Evolutionary conservation across 2,329 filamentous ascomycete genomes (phyloP).

Genomic region (Clarireedia homoeocarpa): DNA sequence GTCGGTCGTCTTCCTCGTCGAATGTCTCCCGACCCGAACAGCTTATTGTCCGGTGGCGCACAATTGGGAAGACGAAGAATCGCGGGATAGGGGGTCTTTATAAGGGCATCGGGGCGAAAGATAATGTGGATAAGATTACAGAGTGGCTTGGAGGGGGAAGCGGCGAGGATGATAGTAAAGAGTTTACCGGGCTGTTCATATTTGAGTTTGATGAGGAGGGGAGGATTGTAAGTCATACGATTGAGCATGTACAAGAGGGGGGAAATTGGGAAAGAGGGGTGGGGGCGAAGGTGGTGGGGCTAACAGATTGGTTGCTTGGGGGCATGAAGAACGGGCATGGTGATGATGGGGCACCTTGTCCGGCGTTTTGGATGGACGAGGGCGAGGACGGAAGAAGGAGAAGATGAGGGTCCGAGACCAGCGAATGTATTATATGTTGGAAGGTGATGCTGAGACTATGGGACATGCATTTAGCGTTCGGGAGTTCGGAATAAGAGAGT

Average conservation of each 20-base stretch:
- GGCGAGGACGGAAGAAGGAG: background rate
- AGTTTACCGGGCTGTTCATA: constrained; percentile 86
- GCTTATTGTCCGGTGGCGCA: constrained; percentile 86
- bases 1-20: background rate
- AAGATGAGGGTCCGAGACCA: background rate
- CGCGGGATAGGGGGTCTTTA: constrained; percentile 36
- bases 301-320: constrained; percentile 92
- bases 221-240: constrained; percentile 77
- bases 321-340: constrained; percentile 46
- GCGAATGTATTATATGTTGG: background rate
- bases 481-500: background rate
- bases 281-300: constrained; percentile 76
- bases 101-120: constrained; percentile 34
- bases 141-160: constrained; percentile 38
- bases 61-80: constrained; percentile 43
- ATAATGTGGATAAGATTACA: constrained; percentile 46
- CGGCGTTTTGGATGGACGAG: constrained; percentile 20
- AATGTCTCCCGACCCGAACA: constrained; percentile 52
- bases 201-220: constrained; percentile 92
- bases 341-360: constrained; percentile 24
- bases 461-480: background rate
- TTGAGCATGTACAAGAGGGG: constrained; percentile 84
- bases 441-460: background rate
- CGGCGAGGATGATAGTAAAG: constrained; percentile 54
- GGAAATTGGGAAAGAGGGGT: constrained; percentile 73